These are phyloP conservation scores for Proliferodiscus dingleyae DNA, from an alignment of 2,329 filamentous ascomycete species.

Conservation along the genomic window DNA sequence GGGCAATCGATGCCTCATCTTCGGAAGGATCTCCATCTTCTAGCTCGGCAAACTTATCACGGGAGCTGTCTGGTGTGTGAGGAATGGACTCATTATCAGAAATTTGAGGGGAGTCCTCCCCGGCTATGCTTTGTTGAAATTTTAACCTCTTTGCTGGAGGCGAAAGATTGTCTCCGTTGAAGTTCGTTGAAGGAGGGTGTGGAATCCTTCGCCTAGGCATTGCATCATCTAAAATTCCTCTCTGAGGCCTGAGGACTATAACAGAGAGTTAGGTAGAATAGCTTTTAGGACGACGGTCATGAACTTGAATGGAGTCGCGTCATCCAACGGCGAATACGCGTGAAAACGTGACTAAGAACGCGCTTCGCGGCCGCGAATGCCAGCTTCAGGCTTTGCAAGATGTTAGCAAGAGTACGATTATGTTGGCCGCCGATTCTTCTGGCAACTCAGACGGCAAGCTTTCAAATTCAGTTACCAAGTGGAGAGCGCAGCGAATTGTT, in stretches of 20 bases:
- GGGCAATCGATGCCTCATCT: constrained; percentile 30
- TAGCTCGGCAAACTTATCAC: constrained; percentile 35
- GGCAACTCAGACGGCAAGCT: too few species aligned
- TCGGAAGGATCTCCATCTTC: constrained; percentile 29
- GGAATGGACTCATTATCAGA: constrained; percentile 22
- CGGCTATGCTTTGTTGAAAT: constrained; percentile 22
- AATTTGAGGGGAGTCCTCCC: constrained; percentile 20
- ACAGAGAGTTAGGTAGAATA: neutral
- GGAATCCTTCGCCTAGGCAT: constrained; percentile 24
- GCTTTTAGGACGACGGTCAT: neutral
- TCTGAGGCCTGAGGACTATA: constrained; percentile 21
- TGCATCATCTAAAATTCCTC: constrained; percentile 15
- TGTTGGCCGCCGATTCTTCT: too few species aligned
- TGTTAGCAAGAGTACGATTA: too few species aligned
- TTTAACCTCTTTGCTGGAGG: constrained; percentile 29
- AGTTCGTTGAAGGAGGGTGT: constrained; percentile 24
- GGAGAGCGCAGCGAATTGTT: too few species aligned
- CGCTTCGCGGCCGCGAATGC: too few species aligned
- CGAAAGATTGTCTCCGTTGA: constrained; percentile 17
- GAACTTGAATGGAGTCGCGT: constrained; percentile 1
- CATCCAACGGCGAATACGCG: neutral
- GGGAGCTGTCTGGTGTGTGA: constrained; percentile 9
- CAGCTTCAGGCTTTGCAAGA: too few species aligned
- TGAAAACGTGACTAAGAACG: neutral
- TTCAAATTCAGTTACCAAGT: too few species aligned